These are phyloP conservation scores for Spergularia azorica DNA, from an alignment of 179 eudicot genomes.

Conservation along the genomic window DNA sequence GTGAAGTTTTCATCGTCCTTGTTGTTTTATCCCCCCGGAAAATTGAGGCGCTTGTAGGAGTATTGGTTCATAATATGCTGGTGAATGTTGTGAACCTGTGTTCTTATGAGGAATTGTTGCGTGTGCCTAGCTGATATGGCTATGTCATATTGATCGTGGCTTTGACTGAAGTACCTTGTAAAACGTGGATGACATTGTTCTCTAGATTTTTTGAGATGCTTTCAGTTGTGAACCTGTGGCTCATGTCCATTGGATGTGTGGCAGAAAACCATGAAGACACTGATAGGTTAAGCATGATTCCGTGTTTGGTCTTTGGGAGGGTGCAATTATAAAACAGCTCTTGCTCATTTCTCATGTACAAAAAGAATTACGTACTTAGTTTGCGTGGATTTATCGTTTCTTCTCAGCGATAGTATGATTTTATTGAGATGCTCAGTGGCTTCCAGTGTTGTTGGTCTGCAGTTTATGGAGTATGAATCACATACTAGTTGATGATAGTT, in stretches of 20 bases:
- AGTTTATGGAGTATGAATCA: not conserved
- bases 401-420: not conserved
- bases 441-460: not conserved
- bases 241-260: not conserved
- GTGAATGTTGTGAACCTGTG: not conserved
- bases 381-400: not conserved
- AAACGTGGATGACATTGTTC: not conserved
- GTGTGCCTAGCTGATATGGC: not conserved
- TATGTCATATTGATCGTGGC: not conserved
- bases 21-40: not conserved
- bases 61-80: not conserved
- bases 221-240: not conserved
- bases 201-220: not conserved
- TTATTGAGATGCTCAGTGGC: not conserved
- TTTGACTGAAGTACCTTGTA: not conserved
- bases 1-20: not conserved
- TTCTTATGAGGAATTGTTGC: not conserved
- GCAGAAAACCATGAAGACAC: not conserved
- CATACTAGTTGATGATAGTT: too few relatives aligned
- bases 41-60: not conserved
- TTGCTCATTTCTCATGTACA: not conserved
- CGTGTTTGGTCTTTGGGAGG: not conserved
- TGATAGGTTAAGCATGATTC: not conserved
- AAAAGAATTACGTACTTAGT: not conserved
- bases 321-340: too few relatives aligned